Percentiles rank a stretch among this genome's conserved stretches.
phyloP scores from a whole-genome alignment of 2,329 filamentous ascomycete species.

The Beauveria pseudobassiana region DNA sequence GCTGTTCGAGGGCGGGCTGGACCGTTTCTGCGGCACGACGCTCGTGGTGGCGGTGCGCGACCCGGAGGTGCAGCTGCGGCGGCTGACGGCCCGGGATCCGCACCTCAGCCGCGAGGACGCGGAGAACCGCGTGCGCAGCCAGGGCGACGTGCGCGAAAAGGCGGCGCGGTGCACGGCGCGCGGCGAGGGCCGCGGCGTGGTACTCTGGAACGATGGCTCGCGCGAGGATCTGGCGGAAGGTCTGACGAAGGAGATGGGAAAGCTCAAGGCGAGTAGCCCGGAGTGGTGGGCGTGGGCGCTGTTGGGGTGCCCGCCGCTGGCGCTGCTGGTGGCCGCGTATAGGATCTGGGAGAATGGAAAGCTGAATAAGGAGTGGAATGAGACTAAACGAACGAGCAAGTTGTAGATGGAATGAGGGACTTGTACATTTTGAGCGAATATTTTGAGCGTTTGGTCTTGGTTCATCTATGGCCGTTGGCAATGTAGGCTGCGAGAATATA shows the following conservation, averaged over 20 bases:
- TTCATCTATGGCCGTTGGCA: background rate
- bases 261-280: constrained; percentile 57
- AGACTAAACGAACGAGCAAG: constrained; percentile 35
- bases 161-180: constrained; percentile 65
- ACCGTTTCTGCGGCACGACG: constrained; percentile 76
- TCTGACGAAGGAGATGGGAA: constrained; percentile 57
- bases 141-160: constrained; percentile 81
- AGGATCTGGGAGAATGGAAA: constrained; percentile 64
- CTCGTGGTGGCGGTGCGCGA: constrained; percentile 81
- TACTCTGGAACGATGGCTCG: constrained; percentile 85
- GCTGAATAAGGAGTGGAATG: constrained; percentile 65
- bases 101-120: constrained; percentile 82
- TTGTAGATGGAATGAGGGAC: background rate
- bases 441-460: background rate
- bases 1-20: constrained; percentile 82
- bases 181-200: constrained; percentile 58
- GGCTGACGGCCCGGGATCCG: constrained; percentile 66
- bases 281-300: constrained; percentile 77
- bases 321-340: constrained; percentile 60
- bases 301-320: constrained; percentile 66
- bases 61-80: constrained; percentile 71
- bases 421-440: background rate
- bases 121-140: constrained; percentile 75
- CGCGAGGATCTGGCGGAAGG: constrained; percentile 61
- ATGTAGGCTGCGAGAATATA: no score